A percentile compares a stretch with the other conserved stretches of the same genome.
phyloP scores from a whole-genome alignment of 345 rosid genomes.

The Psidium guajava region DNA sequence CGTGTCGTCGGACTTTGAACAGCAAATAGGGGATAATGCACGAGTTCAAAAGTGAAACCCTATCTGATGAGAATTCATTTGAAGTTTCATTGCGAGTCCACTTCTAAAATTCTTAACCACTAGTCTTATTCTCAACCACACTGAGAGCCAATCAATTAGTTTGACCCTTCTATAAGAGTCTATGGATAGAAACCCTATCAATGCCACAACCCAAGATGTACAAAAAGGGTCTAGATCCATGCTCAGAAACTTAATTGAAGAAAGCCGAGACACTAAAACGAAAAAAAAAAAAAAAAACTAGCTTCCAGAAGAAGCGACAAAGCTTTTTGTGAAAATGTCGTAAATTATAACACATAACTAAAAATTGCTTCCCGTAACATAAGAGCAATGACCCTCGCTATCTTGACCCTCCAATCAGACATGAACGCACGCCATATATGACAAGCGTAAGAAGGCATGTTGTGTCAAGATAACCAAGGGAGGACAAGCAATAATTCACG shows the following conservation, averaged over 20 bases:
- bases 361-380: background rate
- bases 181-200: background rate
- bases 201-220: background rate
- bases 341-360: background rate
- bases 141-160: background rate
- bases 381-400: background rate
- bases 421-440: background rate
- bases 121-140: background rate
- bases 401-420: fast-evolving
- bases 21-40: background rate
- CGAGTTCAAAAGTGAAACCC: background rate
- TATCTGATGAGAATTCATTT: background rate
- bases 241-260: background rate
- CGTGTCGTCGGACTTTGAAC: background rate
- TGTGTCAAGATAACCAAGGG: background rate
- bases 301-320: background rate
- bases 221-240: background rate
- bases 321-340: background rate
- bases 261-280: background rate
- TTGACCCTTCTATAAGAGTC: background rate
- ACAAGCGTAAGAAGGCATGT: background rate
- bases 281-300: background rate
- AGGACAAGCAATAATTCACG: background rate
- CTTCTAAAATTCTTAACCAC: background rate
- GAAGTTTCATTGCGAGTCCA: background rate